Conservation (phyloP, 257 asterid species). For the Voacanga thouarsii region DNA sequence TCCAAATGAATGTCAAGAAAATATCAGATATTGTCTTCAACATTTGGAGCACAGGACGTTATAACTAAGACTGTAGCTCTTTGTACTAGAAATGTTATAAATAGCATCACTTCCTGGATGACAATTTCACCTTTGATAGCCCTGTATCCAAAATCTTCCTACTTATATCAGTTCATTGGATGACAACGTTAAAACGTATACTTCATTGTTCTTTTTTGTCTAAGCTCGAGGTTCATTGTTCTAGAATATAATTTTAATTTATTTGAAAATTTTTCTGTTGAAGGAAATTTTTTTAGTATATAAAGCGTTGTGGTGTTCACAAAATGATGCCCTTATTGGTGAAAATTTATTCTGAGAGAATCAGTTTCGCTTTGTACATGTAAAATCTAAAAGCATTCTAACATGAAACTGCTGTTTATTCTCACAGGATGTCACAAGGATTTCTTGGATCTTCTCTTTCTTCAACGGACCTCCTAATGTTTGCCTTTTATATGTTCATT, state of each 20-base stretch:
- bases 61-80: neutral
- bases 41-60: neutral
- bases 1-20: neutral
- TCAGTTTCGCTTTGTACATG: neutral
- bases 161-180: neutral
- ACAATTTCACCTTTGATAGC: neutral
- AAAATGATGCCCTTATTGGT: too few species aligned
- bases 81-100: neutral
- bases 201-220: neutral
- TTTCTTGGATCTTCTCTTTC: slow-evolving; percentile 95
- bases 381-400: neutral
- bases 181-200: neutral
- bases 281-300: neutral
- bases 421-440: slow-evolving; percentile 93
- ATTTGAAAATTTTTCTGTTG: neutral
- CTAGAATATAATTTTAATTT: neutral
- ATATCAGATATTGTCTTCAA: neutral
- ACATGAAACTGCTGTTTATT: slow-evolving; percentile 10
- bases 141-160: neutral
- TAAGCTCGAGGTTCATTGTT: neutral
- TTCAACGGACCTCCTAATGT: slow-evolving; percentile 74
- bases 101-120: neutral
- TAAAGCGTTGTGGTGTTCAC: neutral
- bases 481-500: slow-evolving; percentile 86
- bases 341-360: neutral